Evolutionary conservation across 108 stramenopile genomes (phyloP), one percentile per base, ranked within the genome.

Genomic region (Skeletonema grethae): DNA sequence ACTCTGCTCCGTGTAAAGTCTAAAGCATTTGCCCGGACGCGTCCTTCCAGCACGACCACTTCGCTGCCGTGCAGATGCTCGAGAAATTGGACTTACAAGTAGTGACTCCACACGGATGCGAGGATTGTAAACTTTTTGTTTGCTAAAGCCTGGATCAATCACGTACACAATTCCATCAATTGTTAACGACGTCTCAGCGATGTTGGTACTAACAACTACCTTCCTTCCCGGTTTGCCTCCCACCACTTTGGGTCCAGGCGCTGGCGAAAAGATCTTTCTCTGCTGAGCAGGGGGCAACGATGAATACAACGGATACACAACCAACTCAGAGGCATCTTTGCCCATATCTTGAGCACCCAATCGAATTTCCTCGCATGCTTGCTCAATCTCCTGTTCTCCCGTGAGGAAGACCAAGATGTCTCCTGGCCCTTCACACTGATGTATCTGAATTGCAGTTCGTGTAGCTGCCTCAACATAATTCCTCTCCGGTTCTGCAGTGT

Each of bases 61-160:
- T 31, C 97, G 73, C 76, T 99, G 99, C 63, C 97, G 81, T 3
- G 99, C 98, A 56, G 90, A 93, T 16, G 99, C 99, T 38, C 93
- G 83, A 11, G 97, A 98, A 57, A 99, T 99, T 34, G 99, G 99
- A 34, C 95, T 94, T 1, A 99, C 98, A 70, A 99, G 84, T 45
- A 99, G 85, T 7, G 95, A 96, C 73, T 99, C 99, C 15, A 99
- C 98, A 7, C 99, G 95, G 41, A 98, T 95, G 11, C 98, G 86
- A 7, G 99, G 99, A 80, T 99, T 99, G 91, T 97, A 99, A 9
- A 99, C 97, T 86, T 99, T 99, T 85, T 99, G 99, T 82, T 99
- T 99, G 46, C 89, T 92, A 64, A 99, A 99, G 29, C 99, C 98
- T 10, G 99, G 98, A 79, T 99, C 99, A 25, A 99, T 97, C 36